Conservation (phyloP, 495 filamentous ascomycete species). For the Melanomma pulvis-pyrius region DNA sequence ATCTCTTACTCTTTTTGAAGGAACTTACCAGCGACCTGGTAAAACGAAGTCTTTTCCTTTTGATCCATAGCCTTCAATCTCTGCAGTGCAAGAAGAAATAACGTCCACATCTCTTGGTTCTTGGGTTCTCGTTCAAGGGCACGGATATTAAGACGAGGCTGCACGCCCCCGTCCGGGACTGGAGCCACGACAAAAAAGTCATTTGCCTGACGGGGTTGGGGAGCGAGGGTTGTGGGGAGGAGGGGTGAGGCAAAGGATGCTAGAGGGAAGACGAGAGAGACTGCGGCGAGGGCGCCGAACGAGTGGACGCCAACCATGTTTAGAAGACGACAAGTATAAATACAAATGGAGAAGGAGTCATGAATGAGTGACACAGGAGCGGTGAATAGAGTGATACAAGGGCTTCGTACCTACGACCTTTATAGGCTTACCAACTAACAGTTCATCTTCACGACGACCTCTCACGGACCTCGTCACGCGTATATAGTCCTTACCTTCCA, state of each 20-base stretch:
- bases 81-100: conserved; percentile 38
- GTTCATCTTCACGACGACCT: neutral
- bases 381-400: neutral
- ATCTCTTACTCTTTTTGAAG: neutral
- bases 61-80: conserved; percentile 32
- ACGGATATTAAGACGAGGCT: conserved; percentile 40
- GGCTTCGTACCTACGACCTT: neutral
- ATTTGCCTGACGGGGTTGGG: conserved; percentile 6
- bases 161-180: conserved; percentile 28
- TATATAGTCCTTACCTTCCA: neutral
- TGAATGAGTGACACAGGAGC: neutral
- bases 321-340: neutral
- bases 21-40: conserved; percentile 40
- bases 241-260: neutral
- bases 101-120: conserved; percentile 35
- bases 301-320: conserved; percentile 15
- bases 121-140: conserved; percentile 29
- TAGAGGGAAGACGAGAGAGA: neutral
- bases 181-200: conserved; percentile 31
- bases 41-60: conserved; percentile 29
- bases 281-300: neutral
- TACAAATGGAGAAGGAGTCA: neutral
- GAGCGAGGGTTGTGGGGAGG: neutral
- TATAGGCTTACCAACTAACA: neutral
- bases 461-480: neutral